Base-by-base conservation (phyloP, 176 grass and related monocot species). In the Eleusine indica region DNA sequence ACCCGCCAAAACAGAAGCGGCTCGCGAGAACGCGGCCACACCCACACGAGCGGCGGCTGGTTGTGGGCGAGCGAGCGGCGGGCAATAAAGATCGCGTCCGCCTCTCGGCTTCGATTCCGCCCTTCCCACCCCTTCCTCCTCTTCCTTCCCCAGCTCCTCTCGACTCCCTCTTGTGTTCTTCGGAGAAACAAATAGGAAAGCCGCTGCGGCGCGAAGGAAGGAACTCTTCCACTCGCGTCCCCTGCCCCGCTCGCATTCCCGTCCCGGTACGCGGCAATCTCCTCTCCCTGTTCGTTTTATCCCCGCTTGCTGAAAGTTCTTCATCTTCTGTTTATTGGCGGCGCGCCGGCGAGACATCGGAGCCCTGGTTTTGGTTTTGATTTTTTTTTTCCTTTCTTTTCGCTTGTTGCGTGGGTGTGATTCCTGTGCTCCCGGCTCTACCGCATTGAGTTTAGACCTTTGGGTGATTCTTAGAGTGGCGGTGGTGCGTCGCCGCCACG, bases 81-180 rank as follows among this genome's bases (percentile, higher is more conserved):
- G 67, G 63, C 63, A 52, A 80, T 68, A 80, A 80, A 87, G 65
- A 75, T 60, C 85, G 70, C 85, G 39, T 30, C 68, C 15, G 21
- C 38, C 38, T 42, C 81, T 21, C 80, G 60, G 75, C 35, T 51
- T 84, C 70, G 70, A 25, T 80, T 88, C 76, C 39, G 19, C 40
- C 15, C 40, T 39, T 73, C 67, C 30, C 52, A 78, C 57, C 32
- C 32, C 32, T 35, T 2, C 32, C 32, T 35, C 32, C 32, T 35
- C 32, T 35, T 35, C 32, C 29, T 0, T 22, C 17, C 1, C 74
- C 41, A 32, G 9, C 79, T 43, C 37, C 15, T 18, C 28, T 38
- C 11, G 4, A 22, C 56, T 14, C 22, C 0, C 48, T 7, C 18
- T 11, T 47, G 8, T 47, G 8, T 47, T 21, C 58, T 19, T 44